Percentiles rank a stretch among this genome's conserved stretches.
Conservation (phyloP, 495 filamentous ascomycete species). For the Wilcoxina mikolae region DNA sequence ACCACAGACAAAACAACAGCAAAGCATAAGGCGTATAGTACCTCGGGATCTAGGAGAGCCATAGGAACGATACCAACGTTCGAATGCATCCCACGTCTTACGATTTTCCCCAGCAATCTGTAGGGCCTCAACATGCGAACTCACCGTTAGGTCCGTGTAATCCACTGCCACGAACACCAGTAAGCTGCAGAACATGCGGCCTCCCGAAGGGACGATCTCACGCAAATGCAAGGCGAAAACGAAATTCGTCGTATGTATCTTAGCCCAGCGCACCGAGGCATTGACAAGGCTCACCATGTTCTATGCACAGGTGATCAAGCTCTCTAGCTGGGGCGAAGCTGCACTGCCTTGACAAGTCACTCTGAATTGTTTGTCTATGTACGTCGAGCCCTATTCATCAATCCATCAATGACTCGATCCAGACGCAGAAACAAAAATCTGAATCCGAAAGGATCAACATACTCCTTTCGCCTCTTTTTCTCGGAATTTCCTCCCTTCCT, state of each 20-base stretch:
- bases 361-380: background rate
- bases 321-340: background rate
- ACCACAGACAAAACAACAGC: background rate
- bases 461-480: background rate
- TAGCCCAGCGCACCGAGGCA: too few species aligned
- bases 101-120: too few species aligned
- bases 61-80: too few species aligned
- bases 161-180: too few species aligned
- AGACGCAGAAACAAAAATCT: background rate
- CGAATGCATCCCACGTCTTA: too few species aligned
- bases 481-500: background rate
- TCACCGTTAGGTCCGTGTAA: too few species aligned
- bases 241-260: background rate
- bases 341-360: background rate
- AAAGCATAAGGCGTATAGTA: too few species aligned
- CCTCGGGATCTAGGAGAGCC: too few species aligned
- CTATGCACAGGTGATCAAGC: background rate
- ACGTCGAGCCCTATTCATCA: too few species aligned
- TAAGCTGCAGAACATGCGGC: too few species aligned
- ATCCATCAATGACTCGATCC: background rate
- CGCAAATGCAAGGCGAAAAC: background rate
- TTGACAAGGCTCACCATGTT: background rate
- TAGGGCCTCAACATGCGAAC: too few species aligned
- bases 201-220: too few species aligned
- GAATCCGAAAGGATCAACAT: background rate